phyloP scores from a whole-genome alignment of 2,329 filamentous ascomycete genomes.

The Neonectria sp. region DNA sequence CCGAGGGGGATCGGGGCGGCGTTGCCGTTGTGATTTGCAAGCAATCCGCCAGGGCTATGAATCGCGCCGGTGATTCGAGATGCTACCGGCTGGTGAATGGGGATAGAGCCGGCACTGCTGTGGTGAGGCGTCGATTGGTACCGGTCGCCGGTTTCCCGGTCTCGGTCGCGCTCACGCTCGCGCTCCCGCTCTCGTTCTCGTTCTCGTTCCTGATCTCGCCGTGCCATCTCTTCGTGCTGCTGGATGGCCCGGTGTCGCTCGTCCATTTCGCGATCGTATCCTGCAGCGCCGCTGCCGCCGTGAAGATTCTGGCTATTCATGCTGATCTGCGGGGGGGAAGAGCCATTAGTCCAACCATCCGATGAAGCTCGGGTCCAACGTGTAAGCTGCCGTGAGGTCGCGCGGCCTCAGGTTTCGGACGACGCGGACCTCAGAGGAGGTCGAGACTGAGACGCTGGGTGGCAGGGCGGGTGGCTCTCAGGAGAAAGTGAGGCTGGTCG shows the following conservation, averaged over 20 bases:
- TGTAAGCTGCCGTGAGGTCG: constrained; percentile 1
- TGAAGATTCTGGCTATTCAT: constrained; percentile 66
- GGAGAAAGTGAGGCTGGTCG: constrained; percentile 45
- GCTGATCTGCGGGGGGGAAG: constrained; percentile 41
- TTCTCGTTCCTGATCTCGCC: constrained; percentile 61
- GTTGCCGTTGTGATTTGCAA: constrained; percentile 79
- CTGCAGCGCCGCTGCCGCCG: constrained; percentile 55
- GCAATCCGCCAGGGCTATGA: constrained; percentile 91
- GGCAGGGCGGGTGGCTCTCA: constrained; percentile 40
- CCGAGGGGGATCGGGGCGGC: constrained; percentile 68
- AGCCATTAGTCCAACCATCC: constrained; percentile 32
- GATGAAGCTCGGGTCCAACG: constrained; percentile 4
- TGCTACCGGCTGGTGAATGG: constrained; percentile 94
- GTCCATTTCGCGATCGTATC: constrained; percentile 65
- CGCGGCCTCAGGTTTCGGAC: neutral
- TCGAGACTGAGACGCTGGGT: constrained; percentile 15
- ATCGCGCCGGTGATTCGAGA: constrained; percentile 85
- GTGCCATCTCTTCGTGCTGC: constrained; percentile 64
- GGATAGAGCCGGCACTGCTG: constrained; percentile 88
- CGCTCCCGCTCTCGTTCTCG: constrained; percentile 76
- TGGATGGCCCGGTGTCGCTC: constrained; percentile 64
- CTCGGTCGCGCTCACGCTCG: constrained; percentile 67
- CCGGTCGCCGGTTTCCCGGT: constrained; percentile 77
- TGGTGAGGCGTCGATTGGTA: constrained; percentile 83
- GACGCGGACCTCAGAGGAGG: neutral